Conservation (phyloP, 2,329 filamentous ascomycete species). For the Calonectria naviculata region DNA sequence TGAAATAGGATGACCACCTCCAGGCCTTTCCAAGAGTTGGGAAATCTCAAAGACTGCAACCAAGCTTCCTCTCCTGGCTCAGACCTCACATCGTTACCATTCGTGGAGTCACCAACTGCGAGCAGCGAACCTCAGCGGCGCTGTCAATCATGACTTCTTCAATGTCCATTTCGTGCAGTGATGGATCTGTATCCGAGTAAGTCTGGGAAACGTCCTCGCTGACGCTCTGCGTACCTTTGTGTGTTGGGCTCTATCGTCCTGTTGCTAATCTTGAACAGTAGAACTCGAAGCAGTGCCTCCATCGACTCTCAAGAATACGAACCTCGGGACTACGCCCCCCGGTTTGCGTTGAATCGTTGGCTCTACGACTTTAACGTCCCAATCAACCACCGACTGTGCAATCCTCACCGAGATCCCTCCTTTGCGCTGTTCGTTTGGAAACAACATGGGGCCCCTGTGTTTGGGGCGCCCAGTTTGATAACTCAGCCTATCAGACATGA, state of each 20-base stretch:
- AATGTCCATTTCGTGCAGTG: neutral
- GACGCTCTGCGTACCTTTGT: neutral
- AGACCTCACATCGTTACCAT: neutral
- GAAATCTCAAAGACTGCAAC: neutral
- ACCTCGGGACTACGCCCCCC: neutral
- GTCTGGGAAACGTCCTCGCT: neutral
- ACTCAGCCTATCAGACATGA: neutral
- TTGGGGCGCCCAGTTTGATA: neutral
- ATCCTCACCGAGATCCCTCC: neutral
- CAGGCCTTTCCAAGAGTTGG: neutral
- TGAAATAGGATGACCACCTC: neutral
- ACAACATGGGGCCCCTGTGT: neutral
- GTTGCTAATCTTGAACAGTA: neutral
- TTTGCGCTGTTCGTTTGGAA: neutral
- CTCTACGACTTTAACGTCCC: neutral
- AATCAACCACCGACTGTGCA: neutral
- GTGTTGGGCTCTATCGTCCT: too few species aligned
- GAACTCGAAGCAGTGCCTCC: neutral
- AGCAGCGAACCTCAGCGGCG: neutral
- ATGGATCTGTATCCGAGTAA: neutral
- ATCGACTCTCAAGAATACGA: neutral
- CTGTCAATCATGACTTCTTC: neutral
- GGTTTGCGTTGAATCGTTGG: neutral
- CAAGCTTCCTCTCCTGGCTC: neutral
- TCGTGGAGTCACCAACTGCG: neutral